A percentile compares a stretch with the other conserved stretches of the same genome.
Conservation (phyloP, 2,329 filamentous ascomycete genomes). For the Cytospora paraplurivora region DNA sequence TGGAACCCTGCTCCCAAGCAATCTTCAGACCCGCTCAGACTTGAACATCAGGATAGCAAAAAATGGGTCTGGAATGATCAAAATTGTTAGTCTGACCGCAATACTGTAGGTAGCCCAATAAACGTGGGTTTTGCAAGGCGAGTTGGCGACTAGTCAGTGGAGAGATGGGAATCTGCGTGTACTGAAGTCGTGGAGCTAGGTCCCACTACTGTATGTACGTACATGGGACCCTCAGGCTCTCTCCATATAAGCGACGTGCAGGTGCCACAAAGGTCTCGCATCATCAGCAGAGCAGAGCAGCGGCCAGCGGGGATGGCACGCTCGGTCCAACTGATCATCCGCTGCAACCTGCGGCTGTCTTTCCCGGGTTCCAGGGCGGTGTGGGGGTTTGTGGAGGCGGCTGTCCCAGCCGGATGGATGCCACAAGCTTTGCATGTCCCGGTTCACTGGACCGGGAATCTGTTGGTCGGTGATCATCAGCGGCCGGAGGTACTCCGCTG, state of each 20-base stretch:
- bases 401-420: conserved; percentile 5
- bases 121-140: background rate
- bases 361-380: conserved; percentile 7
- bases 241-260: background rate
- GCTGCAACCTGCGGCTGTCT: conserved; percentile 4
- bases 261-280: background rate
- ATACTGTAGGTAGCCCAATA: background rate
- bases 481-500: background rate
- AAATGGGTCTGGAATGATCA: too few relatives aligned
- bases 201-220: too few relatives aligned
- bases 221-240: background rate
- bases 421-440: conserved; percentile 4
- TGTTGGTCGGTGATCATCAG: conserved; percentile 2
- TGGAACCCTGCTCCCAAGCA: background rate
- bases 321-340: background rate
- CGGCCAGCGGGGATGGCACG: background rate
- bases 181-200: too few relatives aligned
- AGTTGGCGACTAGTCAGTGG: background rate
- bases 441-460: conserved; percentile 3
- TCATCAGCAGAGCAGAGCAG: background rate
- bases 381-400: conserved; percentile 12
- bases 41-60: background rate
- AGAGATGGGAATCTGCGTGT: too few relatives aligned
- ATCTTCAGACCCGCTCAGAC: background rate
- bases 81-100: background rate